Base-by-base conservation (phyloP, 1,139 yeast species). In the Geotrichum aggregatum region DNA sequence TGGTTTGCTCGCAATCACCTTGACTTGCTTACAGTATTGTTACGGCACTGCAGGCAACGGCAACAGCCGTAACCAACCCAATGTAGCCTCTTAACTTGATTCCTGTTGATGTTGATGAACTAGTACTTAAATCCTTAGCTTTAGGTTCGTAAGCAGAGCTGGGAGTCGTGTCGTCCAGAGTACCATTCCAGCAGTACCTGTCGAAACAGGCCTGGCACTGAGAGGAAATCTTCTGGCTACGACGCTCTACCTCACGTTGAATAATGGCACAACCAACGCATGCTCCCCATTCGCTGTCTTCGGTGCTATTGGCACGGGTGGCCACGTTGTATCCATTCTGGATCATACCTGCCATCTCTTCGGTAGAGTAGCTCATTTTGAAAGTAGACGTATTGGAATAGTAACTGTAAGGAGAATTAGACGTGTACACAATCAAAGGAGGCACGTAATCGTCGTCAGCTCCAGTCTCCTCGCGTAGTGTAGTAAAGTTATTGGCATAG, bases 191-290 rank as follows among this genome's bases (percentile, higher is more conserved):
- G 69, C 97, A 89, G 70, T 88, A 88, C 39, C 75, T 74, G 34
- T 73, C 66, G 66, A 88, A 85, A 69, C 98, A 91, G 51, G 71
- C 58, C 57, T 78, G 69, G 75, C 97, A 91, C 66, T 85, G 89
- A 1, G 77, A 82, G 8, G 89, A 77, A 58, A 82, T 83, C 18
- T 77, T 73, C 33, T 76, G 68, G 36, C 84, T 84, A 48, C 76
- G 71, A 63, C 95, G 78, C 71, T 88, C 95, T 65, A 84, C 84
- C 52, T 84, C 81, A 67, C 97, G 81, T 68, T 88, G 84, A 54
- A 91, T 76, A 51, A 89, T 80, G 7, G 97, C 97, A 75, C 98
- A 89, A 1, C 91, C 87, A 50, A 89, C 79, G 74, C 97, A 89
- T 6, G 84, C 78, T 49, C 79, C 75, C 84, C 89, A 89, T 52